Evolutionary conservation across 176 grass and related monocot species (phyloP).

Genomic region (Rhynchospora breviuscula): DNA sequence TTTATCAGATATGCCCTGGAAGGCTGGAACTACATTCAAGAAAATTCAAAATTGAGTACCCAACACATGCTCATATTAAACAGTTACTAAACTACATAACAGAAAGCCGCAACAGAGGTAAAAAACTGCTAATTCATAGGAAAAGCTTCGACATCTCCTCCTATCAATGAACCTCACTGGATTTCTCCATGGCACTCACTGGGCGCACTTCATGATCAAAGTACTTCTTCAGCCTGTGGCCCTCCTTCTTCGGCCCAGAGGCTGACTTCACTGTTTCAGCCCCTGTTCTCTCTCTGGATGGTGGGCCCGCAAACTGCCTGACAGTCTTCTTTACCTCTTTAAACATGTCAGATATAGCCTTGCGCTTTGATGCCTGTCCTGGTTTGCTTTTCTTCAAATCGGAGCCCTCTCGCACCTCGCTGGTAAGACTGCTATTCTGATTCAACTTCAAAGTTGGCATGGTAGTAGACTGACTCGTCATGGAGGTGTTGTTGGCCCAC

Average conservation of each 20-base stretch:
- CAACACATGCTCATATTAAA: too few species aligned
- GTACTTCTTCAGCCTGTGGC: not conserved
- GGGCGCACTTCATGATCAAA: too few species aligned
- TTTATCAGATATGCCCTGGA: too few species aligned
- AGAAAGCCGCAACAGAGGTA: too few species aligned
- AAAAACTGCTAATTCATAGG: too few species aligned
- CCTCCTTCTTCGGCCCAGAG: too few species aligned
- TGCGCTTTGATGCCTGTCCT: constrained; percentile 19
- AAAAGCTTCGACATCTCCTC: too few species aligned
- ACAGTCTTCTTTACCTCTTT: constrained; percentile 39
- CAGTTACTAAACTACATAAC: too few species aligned
- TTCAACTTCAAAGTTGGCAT: constrained; percentile 35
- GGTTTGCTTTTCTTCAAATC: constrained; percentile 5
- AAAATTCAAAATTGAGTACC: too few species aligned
- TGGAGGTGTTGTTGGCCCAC: not conserved
- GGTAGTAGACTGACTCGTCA: not conserved
- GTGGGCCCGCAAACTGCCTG: constrained; percentile 51
- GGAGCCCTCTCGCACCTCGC: not conserved
- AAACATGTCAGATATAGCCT: constrained; percentile 46
- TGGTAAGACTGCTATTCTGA: constrained; percentile 25
- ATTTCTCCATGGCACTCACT: too few species aligned
- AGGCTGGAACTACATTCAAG: too few species aligned
- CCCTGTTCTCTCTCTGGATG: constrained; percentile 33
- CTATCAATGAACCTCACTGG: too few species aligned
- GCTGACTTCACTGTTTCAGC: not conserved